A percentile compares a stretch with the other conserved stretches of the same genome.
These are phyloP conservation scores for Neofusicoccum sp. DNA, from an alignment of 2,329 filamentous ascomycete genomes.

Conservation along the genomic window DNA sequence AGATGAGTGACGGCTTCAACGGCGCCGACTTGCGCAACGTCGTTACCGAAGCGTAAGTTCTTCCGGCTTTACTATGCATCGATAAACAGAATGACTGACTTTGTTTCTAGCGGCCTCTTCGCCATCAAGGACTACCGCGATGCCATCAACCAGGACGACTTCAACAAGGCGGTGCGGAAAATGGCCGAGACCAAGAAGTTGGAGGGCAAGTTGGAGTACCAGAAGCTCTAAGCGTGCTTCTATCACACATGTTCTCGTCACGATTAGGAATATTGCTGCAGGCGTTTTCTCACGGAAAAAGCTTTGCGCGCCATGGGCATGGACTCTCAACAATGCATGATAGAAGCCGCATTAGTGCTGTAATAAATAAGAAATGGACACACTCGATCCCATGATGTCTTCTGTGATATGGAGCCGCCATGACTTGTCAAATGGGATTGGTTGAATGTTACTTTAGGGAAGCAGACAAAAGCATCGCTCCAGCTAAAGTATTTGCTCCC, in stretches of 20 bases:
- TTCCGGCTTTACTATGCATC: not conserved
- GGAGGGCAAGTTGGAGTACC: slow-evolving; percentile 96
- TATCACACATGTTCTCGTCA: not conserved
- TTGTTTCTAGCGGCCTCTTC: slow-evolving; percentile 72
- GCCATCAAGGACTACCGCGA: slow-evolving; percentile 98
- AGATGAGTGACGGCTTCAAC: slow-evolving; percentile 99
- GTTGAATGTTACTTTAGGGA: no score
- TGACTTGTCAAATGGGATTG: no score
- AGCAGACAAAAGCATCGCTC: no score
- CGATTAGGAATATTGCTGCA: not conserved
- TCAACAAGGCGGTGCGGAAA: slow-evolving; percentile 98
- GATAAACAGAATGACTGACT: slow-evolving; percentile 26
- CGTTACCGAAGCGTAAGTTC: slow-evolving; percentile 91
- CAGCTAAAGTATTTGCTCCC: no score
- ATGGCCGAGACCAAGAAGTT: slow-evolving; percentile 97
- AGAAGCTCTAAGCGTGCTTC: slow-evolving; percentile 71
- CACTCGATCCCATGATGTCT: not conserved
- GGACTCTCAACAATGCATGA: slow-evolving; percentile 13
- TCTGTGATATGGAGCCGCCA: no score
- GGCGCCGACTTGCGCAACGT: slow-evolving; percentile 97
- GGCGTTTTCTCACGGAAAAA: slow-evolving; percentile 2
- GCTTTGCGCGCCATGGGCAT: slow-evolving; percentile 7
- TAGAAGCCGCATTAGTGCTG: slow-evolving; percentile 6
- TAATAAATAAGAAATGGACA: slow-evolving; percentile 1
- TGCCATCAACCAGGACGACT: slow-evolving; percentile 95